Base-by-base conservation (phyloP, 108 stramenopile species). In the Fragilaria crotonensis region DNA sequence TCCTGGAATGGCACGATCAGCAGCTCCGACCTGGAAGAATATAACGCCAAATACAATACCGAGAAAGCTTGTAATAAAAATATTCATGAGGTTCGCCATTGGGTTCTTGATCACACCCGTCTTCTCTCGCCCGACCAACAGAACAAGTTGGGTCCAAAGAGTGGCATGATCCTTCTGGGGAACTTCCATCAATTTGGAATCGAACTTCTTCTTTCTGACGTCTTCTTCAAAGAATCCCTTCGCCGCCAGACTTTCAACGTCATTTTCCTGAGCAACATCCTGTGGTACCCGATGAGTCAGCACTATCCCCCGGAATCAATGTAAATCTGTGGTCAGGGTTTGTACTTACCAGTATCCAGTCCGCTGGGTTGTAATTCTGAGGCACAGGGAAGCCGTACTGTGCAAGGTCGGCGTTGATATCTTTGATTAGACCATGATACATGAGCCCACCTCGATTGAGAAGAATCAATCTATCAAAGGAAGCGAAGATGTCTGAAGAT, bases 391-490 rank as follows among this genome's bases (percentile, higher is more conserved):
- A 68, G 25, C 72, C 70, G n/a, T 73, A 67, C 11, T 54, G 45
- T 0, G 17, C 63, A 63, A 81, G 74, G 50, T 44, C 52, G 25
- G 21, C 30, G 26, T 66, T 31, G 3, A 76, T 48, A 30, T 60
- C 62, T 5, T 17, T 29, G 5, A 70, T 66, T 0, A 31, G 5
- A 0, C 85, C 85, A 23, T 78, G 54, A 53, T 81, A 83, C 68
- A 83, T 76, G 21, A 81, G 69, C 3, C 63, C 44, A 0, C 85
- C 81, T n/a, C 59, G 26, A 30, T 73, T 68, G 28, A 91, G 52
- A 18, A 87, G 63, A 52, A 92, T 80, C 48, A 84, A 52, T 25
- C 62, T 64, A 48, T 88, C 81, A 64, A 89, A 82, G 2, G 74
- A 44, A 25, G 36, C 49, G 49, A 87, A 86, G 5, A 93, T 74